Base-by-base conservation (phyloP, 192 early-diverging fungal species). In the Rhizoclosmatium globosum region DNA sequence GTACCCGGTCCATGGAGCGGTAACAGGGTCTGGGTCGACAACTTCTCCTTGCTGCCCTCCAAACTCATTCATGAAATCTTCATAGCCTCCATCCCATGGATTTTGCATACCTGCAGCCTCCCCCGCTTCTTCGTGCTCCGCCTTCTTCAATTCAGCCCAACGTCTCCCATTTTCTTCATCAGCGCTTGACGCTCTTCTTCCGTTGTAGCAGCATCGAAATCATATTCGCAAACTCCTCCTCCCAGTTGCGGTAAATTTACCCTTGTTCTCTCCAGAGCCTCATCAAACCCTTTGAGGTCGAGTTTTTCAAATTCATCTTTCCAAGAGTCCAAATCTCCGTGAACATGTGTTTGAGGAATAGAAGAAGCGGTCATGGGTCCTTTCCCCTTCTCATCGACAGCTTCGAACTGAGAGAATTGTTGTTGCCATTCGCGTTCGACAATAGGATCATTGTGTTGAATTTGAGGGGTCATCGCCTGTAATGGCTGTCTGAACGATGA, bases 141-240 rank as follows among this genome's bases (percentile, higher is more conserved):
- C 39, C 47, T 74, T n/a, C 21, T 62, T 11, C 0, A 79, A 48
- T 23, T 89, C 88, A 31, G 85, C 83, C 92, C 93, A 93, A 79
- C 77, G 9, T 69, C 67, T 15, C 56, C 62, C 59, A 79, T 68
- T 41, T 80, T 68, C 2, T 64, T 74, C 38, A 79, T 74, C 9
- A 83, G 47, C 19, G 78, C 76, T 48, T 76, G 62, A n/a, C 56
- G 67, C 15, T 89, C 80, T 21, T 68, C 74, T 15, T 64, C 67
- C 11, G 21, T 46, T 19, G 53, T 47, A 6, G 38, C 53, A 53
- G 31, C 68, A 31, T 64, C 75, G 48, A 56, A 17, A 9, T 65
- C 45, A 65, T 13, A 11, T 66, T 68, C 47, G 70, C 50, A 76
- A 82, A 86, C 1, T 58, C 83, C 13, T 59, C 46, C 47, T 71